Conservation (phyloP, 2,329 filamentous ascomycete genomes). For the Alternaria dauci region DNA sequence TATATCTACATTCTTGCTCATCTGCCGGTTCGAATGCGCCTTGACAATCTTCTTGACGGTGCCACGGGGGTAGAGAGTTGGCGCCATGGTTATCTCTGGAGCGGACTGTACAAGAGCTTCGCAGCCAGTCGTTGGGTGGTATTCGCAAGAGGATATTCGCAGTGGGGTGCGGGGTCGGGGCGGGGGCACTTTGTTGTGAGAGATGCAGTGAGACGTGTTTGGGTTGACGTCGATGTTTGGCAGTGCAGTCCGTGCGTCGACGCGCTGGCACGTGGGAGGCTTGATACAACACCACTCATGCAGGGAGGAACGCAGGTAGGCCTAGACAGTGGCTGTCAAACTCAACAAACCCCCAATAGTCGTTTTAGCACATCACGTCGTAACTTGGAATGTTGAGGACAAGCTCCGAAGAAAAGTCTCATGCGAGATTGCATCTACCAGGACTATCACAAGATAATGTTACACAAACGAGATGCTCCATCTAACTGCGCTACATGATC, state of each 20-base stretch:
- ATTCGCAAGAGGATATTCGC: neutral
- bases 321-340: too few species aligned
- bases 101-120: rapidly evolving
- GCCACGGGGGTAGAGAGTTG: conserved; percentile 80
- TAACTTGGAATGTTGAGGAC: neutral
- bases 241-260: neutral
- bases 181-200: neutral
- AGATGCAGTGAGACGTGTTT: neutral
- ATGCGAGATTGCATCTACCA: conserved; percentile 51
- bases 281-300: neutral
- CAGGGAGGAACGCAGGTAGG: neutral
- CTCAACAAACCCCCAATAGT: neutral
- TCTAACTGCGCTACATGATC: conserved; percentile 33
- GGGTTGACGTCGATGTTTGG: conserved; percentile 7
- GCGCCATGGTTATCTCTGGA: conserved; percentile 56
- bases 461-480: conserved; percentile 50
- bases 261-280: conserved; percentile 18
- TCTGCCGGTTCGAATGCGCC: conserved; percentile 79
- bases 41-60: conserved; percentile 91
- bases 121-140: rapidly evolving
- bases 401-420: conserved; percentile 39
- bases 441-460: conserved; percentile 54
- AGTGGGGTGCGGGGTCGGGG: neutral
- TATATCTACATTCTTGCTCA: conserved; percentile 87
- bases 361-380: neutral